These are phyloP conservation scores for Lactuca saligna DNA, from an alignment of 129 eudicot genomes.

Conservation along the genomic window DNA sequence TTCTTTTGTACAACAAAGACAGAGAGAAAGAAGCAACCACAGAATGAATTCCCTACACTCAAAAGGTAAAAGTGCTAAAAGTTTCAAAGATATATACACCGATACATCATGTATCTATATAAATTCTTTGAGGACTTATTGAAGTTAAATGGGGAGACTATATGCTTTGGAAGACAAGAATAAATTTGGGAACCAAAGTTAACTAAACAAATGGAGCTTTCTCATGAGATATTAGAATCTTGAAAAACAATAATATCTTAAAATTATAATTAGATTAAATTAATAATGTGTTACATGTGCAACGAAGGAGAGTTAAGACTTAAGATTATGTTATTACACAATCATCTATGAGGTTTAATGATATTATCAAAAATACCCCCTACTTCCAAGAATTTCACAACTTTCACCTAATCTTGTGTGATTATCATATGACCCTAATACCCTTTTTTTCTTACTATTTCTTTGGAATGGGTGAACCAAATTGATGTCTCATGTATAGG, in stretches of 20 bases:
- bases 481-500: neutral
- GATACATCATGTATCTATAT: conserved; percentile 20
- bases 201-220: conserved; percentile 26
- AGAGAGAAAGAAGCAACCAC: conserved; percentile 43
- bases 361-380: conserved; percentile 10
- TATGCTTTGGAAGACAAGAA: conserved; percentile 27
- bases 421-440: conserved; percentile 4
- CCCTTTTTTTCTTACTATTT: conserved; percentile 20
- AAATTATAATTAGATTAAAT: conserved; percentile 1
- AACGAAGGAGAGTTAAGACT: conserved; percentile 26
- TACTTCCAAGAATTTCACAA: conserved; percentile 15
- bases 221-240: conserved; percentile 20
- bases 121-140: conserved; percentile 36
- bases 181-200: conserved; percentile 27
- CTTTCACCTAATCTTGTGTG: conserved; percentile 24
- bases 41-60: conserved; percentile 39
- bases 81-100: conserved; percentile 26
- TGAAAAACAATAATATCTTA: conserved; percentile 16
- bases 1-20: conserved; percentile 50
- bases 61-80: conserved; percentile 38
- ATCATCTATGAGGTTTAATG: conserved; percentile 17
- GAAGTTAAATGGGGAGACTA: conserved; percentile 28
- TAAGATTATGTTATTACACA: conserved; percentile 19
- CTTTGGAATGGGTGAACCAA: conserved; percentile 17
- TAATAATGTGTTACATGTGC: conserved; percentile 35